These are phyloP conservation scores for Hanseniaspora taiwanica DNA, from an alignment of 805 yeast species.

Conservation along the genomic window DNA sequence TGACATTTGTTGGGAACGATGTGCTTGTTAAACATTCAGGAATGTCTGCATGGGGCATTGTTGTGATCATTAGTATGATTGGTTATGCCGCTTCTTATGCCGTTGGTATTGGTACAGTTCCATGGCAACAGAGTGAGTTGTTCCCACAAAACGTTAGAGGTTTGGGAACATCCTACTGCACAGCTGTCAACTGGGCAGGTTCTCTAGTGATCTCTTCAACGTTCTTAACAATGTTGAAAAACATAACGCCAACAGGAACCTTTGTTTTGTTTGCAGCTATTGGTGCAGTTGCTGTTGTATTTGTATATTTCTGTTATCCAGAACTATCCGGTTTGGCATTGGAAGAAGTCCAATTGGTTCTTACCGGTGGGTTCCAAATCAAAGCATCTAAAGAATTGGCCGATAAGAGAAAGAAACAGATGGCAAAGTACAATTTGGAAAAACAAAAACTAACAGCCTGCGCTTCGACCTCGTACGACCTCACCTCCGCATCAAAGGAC, in stretches of 20 bases:
- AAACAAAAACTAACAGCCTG: no score
- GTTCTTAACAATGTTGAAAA: constrained; percentile 85
- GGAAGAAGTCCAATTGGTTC: constrained; percentile 78
- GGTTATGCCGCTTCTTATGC: constrained; percentile 83
- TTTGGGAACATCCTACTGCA: constrained; percentile 78
- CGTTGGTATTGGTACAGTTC: constrained; percentile 90
- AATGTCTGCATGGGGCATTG: constrained; percentile 75
- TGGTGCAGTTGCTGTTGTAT: constrained; percentile 54
- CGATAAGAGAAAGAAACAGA: constrained; percentile 25
- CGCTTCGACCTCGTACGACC: no score
- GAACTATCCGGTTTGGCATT: constrained; percentile 82
- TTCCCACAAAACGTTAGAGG: constrained; percentile 92
- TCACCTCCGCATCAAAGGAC: no score
- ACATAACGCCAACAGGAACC: constrained; percentile 90
- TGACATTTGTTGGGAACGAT: constrained; percentile 38
- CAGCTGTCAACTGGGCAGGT: constrained; percentile 93
- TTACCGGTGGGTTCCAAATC: constrained; percentile 79
- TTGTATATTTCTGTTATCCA: constrained; percentile 78
- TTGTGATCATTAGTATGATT: constrained; percentile 77
- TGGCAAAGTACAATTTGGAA: not conserved
- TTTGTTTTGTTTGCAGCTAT: constrained; percentile 82
- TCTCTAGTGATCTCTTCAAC: constrained; percentile 83
- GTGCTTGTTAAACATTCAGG: constrained; percentile 31
- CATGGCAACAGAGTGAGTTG: constrained; percentile 95
- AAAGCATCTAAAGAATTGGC: constrained; percentile 47